Evolutionary conservation across 2,329 filamentous ascomycete species (phyloP).

Genomic region (Ciborinia camelliae): DNA sequence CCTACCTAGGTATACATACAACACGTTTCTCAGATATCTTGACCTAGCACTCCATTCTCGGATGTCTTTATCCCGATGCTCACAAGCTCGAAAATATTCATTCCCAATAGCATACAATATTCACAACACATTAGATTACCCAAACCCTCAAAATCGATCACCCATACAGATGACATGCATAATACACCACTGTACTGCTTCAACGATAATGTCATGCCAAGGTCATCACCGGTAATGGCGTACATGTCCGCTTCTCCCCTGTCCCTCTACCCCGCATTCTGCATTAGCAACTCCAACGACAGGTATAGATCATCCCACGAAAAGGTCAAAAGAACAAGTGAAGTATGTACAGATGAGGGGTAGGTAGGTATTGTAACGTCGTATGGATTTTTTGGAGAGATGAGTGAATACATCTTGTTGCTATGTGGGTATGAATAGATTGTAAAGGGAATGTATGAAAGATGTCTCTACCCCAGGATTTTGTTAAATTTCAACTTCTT

Average conservation of each 20-base stretch:
- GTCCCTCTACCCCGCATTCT: slow-evolving; percentile 5
- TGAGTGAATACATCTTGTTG: slow-evolving; percentile 1
- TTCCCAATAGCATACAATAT: background rate
- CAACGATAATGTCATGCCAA: background rate
- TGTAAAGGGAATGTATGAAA: background rate
- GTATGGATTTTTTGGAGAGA: slow-evolving; percentile 5
- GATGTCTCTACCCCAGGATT: background rate
- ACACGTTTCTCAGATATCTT: too few relatives aligned
- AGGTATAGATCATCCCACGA: background rate
- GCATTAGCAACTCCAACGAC: slow-evolving; percentile 1
- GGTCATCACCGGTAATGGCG: slow-evolving; percentile 5
- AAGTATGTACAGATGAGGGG: slow-evolving; percentile 8
- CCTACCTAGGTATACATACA: too few relatives aligned
- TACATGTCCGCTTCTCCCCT: background rate
- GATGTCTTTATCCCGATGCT: background rate
- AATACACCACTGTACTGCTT: background rate
- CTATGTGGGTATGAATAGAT: background rate
- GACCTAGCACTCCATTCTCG: background rate
- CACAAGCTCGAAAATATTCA: background rate
- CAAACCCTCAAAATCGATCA: background rate
- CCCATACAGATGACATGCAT: background rate
- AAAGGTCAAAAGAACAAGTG: background rate
- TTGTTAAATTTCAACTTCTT: background rate
- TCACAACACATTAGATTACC: background rate
- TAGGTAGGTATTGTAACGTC: slow-evolving; percentile 15